phyloP scores from a whole-genome alignment of 1,139 yeast genomes.

The Blastobotrys illinoisensis region DNA sequence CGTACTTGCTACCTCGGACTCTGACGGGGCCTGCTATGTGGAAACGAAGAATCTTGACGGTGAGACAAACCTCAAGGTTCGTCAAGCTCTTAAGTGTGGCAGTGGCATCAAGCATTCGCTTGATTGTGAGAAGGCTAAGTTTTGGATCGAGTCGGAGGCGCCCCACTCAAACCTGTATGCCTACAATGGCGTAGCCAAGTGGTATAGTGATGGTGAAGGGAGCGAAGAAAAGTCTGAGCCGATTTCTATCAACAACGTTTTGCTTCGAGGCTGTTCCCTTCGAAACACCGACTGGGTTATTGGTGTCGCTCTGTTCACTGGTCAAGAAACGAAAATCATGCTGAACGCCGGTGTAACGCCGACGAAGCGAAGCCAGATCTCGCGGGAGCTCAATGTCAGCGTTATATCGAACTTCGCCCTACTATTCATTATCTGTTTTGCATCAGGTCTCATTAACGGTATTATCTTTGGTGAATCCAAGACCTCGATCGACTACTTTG shows the following conservation, averaged over 20 bases:
- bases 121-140: conserved; percentile 69
- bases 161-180: conserved; percentile 79
- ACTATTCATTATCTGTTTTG: conserved; percentile 71
- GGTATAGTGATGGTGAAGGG: conserved; percentile 33
- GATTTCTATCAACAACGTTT: conserved; percentile 68
- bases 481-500: conserved; percentile 65
- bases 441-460: conserved; percentile 81
- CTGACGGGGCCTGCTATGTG: conserved; percentile 85
- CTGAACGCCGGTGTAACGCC: conserved; percentile 91
- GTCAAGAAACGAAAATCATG: conserved; percentile 88
- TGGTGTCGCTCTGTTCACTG: conserved; percentile 86
- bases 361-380: conserved; percentile 75
- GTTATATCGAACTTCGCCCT: conserved; percentile 73
- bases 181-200: conserved; percentile 81
- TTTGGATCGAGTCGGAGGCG: conserved; percentile 86
- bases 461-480: conserved; percentile 42
- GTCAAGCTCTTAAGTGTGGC: conserved; percentile 70
- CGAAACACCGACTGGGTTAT: conserved; percentile 93
- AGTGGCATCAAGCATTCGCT: conserved; percentile 55
- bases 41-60: conserved; percentile 96
- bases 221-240: conserved; percentile 46
- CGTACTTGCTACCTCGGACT: conserved; percentile 73
- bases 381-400: conserved; percentile 75
- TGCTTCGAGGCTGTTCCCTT: conserved; percentile 79
- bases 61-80: conserved; percentile 85